These are phyloP conservation scores for Senecio squalidus DNA, from an alignment of 140 eudicot genomes.

Conservation along the genomic window DNA sequence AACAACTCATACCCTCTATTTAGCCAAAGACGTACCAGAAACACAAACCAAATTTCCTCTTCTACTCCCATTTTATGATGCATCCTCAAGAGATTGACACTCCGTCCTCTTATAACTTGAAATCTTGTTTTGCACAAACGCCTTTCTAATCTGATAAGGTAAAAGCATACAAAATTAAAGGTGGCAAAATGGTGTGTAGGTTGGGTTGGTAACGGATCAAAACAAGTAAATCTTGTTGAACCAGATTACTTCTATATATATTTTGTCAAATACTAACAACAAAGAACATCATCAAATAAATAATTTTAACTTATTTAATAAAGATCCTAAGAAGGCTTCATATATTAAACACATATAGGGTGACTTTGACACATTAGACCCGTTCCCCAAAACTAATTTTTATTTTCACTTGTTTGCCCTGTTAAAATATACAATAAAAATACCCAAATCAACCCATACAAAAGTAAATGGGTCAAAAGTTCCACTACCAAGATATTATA, in stretches of 20 bases:
- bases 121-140: neutral
- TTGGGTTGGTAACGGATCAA: no score
- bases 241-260: no score
- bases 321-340: no score
- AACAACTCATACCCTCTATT: conserved; percentile 20
- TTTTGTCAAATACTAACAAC: no score
- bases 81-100: neutral
- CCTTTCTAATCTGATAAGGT: neutral
- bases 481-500: neutral
- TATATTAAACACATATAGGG: no score
- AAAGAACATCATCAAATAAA: no score
- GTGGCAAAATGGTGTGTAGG: no score
- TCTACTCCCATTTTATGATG: neutral
- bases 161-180: neutral
- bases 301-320: no score
- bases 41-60: conserved; percentile 9
- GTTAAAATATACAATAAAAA: no score
- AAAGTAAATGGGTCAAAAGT: neutral
- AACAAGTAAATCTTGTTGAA: no score
- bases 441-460: neutral
- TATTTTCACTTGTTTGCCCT: no score
- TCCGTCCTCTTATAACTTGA: neutral
- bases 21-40: conserved; percentile 3
- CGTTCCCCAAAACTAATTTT: no score
- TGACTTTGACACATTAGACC: neutral